phyloP scores from a whole-genome alignment of 2,329 filamentous ascomycete genomes.

The Fusarium nanum region DNA sequence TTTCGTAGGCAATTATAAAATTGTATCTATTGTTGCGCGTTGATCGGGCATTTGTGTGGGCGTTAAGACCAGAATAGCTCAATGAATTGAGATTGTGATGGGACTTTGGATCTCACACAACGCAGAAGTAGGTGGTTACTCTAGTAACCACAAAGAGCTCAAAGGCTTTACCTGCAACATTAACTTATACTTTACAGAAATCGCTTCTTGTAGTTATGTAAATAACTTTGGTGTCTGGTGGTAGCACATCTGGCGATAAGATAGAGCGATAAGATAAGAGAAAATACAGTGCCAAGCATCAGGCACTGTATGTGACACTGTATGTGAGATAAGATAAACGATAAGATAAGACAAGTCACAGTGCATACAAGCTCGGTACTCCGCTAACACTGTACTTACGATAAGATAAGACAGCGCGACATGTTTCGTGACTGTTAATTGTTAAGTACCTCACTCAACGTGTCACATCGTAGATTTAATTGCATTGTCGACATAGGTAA shows the following conservation, averaged over 20 bases:
- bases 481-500: neutral
- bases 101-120: too few species aligned
- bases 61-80: accelerated
- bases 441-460: neutral
- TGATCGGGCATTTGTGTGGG: too few species aligned
- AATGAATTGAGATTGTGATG: too few species aligned
- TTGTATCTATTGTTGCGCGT: too few species aligned
- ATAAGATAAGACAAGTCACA: neutral
- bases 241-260: neutral
- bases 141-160: too few species aligned
- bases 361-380: neutral
- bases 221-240: neutral
- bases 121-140: too few species aligned
- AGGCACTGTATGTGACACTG: too few species aligned
- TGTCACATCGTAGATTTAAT: too few species aligned
- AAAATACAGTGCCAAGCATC: too few species aligned
- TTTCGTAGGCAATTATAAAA: neutral
- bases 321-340: neutral
- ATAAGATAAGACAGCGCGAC: neutral
- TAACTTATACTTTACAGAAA: neutral
- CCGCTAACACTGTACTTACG: neutral
- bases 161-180: too few species aligned
- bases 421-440: neutral
- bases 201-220: neutral
- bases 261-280: neutral